phyloP scores from a whole-genome alignment of 768 basidiomycete species.

The Kwoniella mangroviensis region DNA sequence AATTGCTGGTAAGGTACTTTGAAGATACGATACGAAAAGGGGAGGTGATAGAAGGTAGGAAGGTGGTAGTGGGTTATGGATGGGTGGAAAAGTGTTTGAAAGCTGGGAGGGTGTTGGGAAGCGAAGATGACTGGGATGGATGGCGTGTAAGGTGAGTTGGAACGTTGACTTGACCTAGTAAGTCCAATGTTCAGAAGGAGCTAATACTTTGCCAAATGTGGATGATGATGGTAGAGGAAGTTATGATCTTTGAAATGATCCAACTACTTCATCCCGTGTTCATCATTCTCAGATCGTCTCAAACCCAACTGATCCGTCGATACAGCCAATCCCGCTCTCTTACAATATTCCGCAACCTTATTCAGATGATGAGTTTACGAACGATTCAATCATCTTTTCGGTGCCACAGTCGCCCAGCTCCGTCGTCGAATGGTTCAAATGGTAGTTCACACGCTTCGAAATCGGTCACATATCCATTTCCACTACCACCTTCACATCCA shows the following conservation, averaged over 20 bases:
- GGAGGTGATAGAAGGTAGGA: neutral
- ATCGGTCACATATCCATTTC: neutral
- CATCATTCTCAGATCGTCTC: no score
- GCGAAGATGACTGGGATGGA: constrained; percentile 14
- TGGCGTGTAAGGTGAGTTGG: constrained; percentile 9
- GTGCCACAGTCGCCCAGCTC: neutral
- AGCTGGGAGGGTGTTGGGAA: constrained; percentile 1
- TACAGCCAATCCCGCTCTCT: no score
- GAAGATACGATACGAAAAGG: constrained; percentile 11
- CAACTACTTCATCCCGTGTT: no score
- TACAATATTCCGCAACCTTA: no score
- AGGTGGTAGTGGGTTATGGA: constrained; percentile 10
- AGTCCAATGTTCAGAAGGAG: no score
- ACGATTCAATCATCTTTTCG: neutral
- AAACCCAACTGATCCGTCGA: no score
- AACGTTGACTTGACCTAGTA: no score
- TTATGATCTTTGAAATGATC: no score
- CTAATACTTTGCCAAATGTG: no score
- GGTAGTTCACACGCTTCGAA: no score
- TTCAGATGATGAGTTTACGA: neutral
- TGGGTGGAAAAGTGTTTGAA: constrained; percentile 8
- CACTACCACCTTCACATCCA: neutral
- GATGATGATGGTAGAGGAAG: neutral
- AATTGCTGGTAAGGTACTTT: constrained; percentile 14
- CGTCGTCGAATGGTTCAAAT: no score